Conservation (phyloP, 2,329 filamentous ascomycete species). For the Fusarium palustre region DNA sequence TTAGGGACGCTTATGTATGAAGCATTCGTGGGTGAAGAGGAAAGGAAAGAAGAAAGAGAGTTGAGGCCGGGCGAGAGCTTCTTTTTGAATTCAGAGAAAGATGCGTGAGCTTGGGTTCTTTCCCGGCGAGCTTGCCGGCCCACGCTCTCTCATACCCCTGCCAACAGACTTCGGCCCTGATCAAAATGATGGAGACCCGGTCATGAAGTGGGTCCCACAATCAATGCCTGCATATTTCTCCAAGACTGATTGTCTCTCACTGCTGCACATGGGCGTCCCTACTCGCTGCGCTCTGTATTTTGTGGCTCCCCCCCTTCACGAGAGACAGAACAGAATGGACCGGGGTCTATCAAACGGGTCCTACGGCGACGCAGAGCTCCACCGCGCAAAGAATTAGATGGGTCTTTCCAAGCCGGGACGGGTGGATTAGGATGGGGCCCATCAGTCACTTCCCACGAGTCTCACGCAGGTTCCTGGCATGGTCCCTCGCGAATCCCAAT, state of each 20-base stretch:
- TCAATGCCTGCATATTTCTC: conserved; percentile 39
- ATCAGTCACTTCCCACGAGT: conserved; percentile 40
- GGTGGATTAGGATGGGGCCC: conserved; percentile 34
- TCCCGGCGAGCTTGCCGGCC: conserved; percentile 47
- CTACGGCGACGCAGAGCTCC: conserved; percentile 36
- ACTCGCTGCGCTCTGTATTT: conserved; percentile 30
- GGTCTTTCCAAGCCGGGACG: conserved; percentile 37
- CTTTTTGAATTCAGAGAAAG: conserved; percentile 54
- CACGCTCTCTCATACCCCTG: conserved; percentile 39
- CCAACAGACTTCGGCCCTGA: conserved; percentile 46
- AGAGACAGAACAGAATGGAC: conserved; percentile 31
- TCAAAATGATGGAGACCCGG: conserved; percentile 40
- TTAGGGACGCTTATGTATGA: conserved; percentile 58
- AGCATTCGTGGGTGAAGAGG: conserved; percentile 64
- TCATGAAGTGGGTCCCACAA: conserved; percentile 32
- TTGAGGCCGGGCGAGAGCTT: conserved; percentile 51
- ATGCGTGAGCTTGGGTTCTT: conserved; percentile 41
- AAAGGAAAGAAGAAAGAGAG: conserved; percentile 52
- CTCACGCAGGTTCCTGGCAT: conserved; percentile 37
- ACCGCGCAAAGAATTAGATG: conserved; percentile 36
- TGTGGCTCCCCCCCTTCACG: conserved; percentile 26
- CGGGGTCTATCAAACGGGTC: conserved; percentile 42
- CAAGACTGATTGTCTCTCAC: conserved; percentile 36
- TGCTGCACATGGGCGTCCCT: conserved; percentile 18
- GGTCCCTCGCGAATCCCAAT: conserved; percentile 41